phyloP scores from a whole-genome alignment of 164 flowering plant genomes.

The Kingdonia uniflora region DNA sequence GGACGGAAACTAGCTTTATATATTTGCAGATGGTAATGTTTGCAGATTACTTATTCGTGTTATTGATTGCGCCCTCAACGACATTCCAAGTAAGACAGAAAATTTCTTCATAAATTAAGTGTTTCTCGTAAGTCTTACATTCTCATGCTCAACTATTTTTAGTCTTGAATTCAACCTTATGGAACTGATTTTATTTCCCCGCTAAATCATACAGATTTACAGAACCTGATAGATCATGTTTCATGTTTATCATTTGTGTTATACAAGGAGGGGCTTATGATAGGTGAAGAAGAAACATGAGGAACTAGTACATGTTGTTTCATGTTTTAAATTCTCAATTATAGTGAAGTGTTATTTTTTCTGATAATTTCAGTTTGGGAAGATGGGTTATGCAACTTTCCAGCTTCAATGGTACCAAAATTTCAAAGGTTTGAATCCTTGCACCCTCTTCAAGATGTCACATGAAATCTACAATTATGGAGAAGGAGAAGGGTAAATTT shows the following conservation, averaged over 20 bases:
- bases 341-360: neutral
- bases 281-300: conserved; percentile 85
- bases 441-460: conserved; percentile 92
- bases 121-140: no score
- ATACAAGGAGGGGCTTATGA: conserved; percentile 75
- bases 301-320: conserved; percentile 52
- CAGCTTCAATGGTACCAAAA: conserved; percentile 54
- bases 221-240: no score
- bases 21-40: no score
- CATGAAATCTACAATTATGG: conserved; percentile 96
- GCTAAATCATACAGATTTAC: no score
- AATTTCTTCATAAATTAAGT: no score
- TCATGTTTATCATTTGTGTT: conserved; percentile 51
- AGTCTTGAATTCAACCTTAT: no score
- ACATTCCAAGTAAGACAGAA: no score
- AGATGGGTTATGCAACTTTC: conserved; percentile 91
- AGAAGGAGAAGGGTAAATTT: conserved; percentile 69
- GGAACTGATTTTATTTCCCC: no score
- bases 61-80: no score
- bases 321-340: neutral
- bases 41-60: no score
- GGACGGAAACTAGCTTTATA: no score
- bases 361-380: conserved; percentile 46
- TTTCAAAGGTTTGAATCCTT: conserved; percentile 75
- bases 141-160: no score